Evolutionary conservation across 169 alveolate genomes (phyloP), one percentile per base, ranked within the genome.

Genomic region (Eimeria brunetti): DNA sequence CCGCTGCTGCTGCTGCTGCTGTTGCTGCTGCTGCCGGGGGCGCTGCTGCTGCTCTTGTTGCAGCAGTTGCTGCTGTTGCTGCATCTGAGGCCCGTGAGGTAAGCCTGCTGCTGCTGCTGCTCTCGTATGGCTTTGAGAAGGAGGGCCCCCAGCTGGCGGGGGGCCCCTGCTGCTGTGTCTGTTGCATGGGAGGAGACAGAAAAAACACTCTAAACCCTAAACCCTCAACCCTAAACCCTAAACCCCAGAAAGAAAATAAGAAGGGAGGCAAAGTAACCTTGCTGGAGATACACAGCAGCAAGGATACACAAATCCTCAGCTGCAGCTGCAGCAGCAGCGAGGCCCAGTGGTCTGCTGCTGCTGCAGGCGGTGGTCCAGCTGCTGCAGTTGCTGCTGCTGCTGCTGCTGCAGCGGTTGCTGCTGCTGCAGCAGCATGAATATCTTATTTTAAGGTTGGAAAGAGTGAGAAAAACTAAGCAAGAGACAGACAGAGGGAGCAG

Each of bases 61-160:
- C 81, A 60, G 81, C 92, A 6, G 92, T 85, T 33, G 92, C 80
- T 56, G 80, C 92, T 38, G 92, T 85, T 41, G 92, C 81, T 60
- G 80, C 92, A 14, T 85, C 92, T 4, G 92, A 85, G 24, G 20
- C 53, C 60, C 80, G 81, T 9, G 92, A 85, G 16, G 16, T 62
- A 5, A 62, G 80, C 38, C 92, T 41, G 92, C 92, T 56, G 36
- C 41, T 44, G 22, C n/a, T n/a, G n/a, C n/a, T n/a, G n/a, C 41
- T 4, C 24, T 60, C 92, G 6, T 2, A 12, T 36, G 36, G n/a
- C 9, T 58, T 62, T 11, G 20, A 7, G 36, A 62, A 49, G 81
- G 92, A 36, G 53, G 80, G 92, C 67, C 92, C 81, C 92, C 92
- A 85, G 80, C 92, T 85, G 60, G 81, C 60, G 14, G 92, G 81